Base-by-base conservation (phyloP, 805 yeast species). In the Saccharomycopsis lassenensis region DNA sequence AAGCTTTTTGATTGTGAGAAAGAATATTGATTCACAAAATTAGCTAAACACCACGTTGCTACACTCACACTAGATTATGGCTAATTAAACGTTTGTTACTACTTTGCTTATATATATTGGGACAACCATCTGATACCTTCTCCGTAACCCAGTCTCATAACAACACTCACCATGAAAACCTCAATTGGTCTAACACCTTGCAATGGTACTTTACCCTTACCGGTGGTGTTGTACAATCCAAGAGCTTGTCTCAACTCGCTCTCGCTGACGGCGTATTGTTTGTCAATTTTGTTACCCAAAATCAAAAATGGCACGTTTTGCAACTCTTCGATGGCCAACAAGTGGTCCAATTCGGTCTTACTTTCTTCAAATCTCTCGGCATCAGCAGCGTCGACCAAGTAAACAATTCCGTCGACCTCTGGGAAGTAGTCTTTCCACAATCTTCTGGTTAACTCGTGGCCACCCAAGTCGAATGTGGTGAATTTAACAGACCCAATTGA, bases 351-450 rank as follows among this genome's bases (percentile, higher is more conserved):
- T 65, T 91, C 98, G 29, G 86, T 85, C 62, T 83, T 81, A 44
- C 95, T 81, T 67, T 91, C 99, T 48, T 82, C 81, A 51, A 91
- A 82, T 62, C 99, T 80, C 57, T 79, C 94, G 25, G 91, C 78
- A 57, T 91, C 98, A 38, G 97, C 97, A 39, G 94, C 93, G 58
- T 91, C 99, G 22, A 91, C 96, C 41, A 91, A 67, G 60, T 82
- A 91, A 22, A 91, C 97, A 48, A 91, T 91, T 39, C 96, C 98
- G 59, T 86, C 83, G 33, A 91, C 99, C 64, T 91, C 99, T 41
- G 99, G 99, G 79, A 91, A 91, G 61, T 91, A 91, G 59, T 91
- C 97, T 58, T 87, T 87, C 99, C 99, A 91, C 56, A 91, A 76
- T 64, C 98, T 85, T 65, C 99, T 87, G 33, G 99, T 97, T 64